These are phyloP conservation scores for Silene noctiflora DNA, from an alignment of 179 eudicot species.

Conservation along the genomic window DNA sequence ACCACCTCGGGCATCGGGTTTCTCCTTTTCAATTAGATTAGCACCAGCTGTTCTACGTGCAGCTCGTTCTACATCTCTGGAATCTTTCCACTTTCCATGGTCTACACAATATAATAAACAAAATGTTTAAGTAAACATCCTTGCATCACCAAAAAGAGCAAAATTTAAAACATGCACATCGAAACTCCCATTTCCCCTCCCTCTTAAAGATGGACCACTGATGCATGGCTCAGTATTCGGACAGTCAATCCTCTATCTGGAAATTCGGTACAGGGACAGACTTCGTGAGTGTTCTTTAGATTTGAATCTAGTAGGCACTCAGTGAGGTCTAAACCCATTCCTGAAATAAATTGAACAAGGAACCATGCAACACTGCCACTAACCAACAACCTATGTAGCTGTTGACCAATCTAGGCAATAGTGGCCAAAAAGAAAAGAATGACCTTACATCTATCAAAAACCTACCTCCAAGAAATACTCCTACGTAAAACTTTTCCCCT, in stretches of 20 bases:
- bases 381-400: too few relatives aligned
- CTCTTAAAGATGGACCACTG: neutral
- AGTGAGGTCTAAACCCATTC: too few relatives aligned
- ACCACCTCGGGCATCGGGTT: constrained; percentile 37
- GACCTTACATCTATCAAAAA: neutral
- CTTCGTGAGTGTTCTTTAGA: too few relatives aligned
- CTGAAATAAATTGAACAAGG: too few relatives aligned
- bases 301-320: too few relatives aligned
- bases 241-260: too few relatives aligned
- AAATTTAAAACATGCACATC: neutral
- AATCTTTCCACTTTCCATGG: constrained; percentile 65
- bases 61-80: constrained; percentile 42
- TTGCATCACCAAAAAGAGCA: neutral
- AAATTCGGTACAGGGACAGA: too few relatives aligned
- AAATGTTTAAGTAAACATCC: neutral
- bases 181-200: neutral
- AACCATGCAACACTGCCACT: too few relatives aligned
- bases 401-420: too few relatives aligned
- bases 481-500: neutral
- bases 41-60: constrained; percentile 28
- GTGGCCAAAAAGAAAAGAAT: neutral
- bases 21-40: constrained; percentile 37
- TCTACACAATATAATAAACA: constrained; percentile 33
- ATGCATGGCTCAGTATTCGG: too few relatives aligned
- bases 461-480: constrained; percentile 1